These are phyloP conservation scores for Jasminum sambac DNA, from an alignment of 257 asterid genomes.

Conservation along the genomic window DNA sequence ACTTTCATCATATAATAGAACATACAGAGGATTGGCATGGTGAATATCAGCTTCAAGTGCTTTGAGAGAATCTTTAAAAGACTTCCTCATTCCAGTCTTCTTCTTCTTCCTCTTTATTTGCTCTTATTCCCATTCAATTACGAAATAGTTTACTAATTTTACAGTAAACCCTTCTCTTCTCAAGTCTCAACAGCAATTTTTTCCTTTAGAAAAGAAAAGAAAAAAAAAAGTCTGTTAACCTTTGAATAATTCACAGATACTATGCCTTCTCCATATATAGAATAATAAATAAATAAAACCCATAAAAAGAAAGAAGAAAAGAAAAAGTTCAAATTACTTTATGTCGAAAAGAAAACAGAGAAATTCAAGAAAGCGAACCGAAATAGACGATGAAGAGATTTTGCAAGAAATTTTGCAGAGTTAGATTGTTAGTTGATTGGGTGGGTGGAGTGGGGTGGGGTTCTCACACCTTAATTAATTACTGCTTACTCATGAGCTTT, in stretches of 20 bases:
- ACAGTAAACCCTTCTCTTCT: conserved; percentile 1
- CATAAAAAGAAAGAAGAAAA: conserved; percentile 3
- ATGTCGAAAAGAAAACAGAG: not conserved
- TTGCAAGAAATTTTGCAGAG: not conserved
- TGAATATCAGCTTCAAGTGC: conserved; percentile 96
- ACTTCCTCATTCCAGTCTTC: conserved; percentile 51
- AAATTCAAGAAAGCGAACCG: not conserved
- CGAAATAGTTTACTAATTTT: not conserved
- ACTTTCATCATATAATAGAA: not conserved
- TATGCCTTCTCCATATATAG: not conserved
- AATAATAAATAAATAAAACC: conserved; percentile 20
- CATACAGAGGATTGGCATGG: conserved; percentile 88
- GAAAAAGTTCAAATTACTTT: conserved; percentile 7
- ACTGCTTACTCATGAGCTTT: conserved; percentile 27
- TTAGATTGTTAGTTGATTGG: conserved; percentile 11
- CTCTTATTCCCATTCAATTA: conserved; percentile 50
- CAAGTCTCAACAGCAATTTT: conserved; percentile 16
- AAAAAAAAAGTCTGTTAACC: no score
- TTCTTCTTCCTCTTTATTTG: conserved; percentile 31
- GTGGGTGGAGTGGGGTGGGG: conserved; percentile 7
- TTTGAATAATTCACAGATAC: not conserved
- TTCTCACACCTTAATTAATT: conserved; percentile 14
- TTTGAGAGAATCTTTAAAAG: conserved; percentile 85
- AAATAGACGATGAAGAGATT: not conserved
- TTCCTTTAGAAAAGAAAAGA: no score